Conservation (phyloP, 1,139 yeast species). For the Zygotorulaspora mrakii region DNA sequence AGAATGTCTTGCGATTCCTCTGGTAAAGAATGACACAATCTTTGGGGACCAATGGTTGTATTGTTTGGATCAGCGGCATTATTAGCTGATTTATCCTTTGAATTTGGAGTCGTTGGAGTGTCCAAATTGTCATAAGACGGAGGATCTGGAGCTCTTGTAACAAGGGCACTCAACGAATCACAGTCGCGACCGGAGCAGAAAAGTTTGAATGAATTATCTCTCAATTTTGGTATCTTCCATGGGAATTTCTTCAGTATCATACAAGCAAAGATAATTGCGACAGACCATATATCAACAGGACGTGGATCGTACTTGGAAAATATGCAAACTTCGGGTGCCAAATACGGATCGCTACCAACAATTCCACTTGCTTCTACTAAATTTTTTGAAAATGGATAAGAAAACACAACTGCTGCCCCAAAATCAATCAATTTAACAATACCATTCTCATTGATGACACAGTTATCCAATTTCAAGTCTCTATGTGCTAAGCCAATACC, state of each 20-base stretch:
- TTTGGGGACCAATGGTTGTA: conserved; percentile 62
- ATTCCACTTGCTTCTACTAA: conserved; percentile 83
- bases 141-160: conserved; percentile 40
- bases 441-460: conserved; percentile 82
- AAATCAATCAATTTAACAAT: conserved; percentile 88
- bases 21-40: conserved; percentile 66
- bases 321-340: conserved; percentile 92
- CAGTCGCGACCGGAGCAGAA: conserved; percentile 45
- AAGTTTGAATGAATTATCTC: conserved; percentile 75
- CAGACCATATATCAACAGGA: conserved; percentile 94
- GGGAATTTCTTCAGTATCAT: conserved; percentile 94
- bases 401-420: conserved; percentile 90
- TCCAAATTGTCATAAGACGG: conserved; percentile 34
- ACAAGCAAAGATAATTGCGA: conserved; percentile 88
- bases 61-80: conserved; percentile 41
- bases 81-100: conserved; percentile 18
- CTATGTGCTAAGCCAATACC: conserved; percentile 88
- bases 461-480: conserved; percentile 87
- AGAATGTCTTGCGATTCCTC: conserved; percentile 63
- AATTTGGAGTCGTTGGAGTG: conserved; percentile 11
- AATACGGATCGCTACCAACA: conserved; percentile 90
- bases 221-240: conserved; percentile 90
- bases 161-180: conserved; percentile 40
- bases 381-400: conserved; percentile 81
- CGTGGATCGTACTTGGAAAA: conserved; percentile 81